Base-by-base conservation (phyloP, 306 rosid species). In the Lathyrus aphaca region DNA sequence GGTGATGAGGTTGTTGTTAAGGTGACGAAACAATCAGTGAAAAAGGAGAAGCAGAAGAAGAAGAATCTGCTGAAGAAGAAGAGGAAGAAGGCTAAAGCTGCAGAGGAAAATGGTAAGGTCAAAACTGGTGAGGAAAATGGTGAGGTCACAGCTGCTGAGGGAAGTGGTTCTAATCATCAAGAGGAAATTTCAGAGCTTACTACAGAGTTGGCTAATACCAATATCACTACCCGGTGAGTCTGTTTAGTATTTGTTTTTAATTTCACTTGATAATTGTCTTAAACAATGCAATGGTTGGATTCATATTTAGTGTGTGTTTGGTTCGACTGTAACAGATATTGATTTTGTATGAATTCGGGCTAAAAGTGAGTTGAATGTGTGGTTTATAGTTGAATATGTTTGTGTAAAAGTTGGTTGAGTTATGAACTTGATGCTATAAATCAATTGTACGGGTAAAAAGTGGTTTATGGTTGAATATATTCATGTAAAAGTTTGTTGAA, bases 191-290 rank as follows among this genome's bases (percentile, higher is more conserved):
- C 62, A 44, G 74, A 46, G 67, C 80, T 35, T 7, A 35, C 68
- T 8, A 29, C 69, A 16, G 89, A 15, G 74, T 71, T 83, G 64
- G 75, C 58, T 60, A 46, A 50, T 21, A 40, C 67, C 17, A 55
- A 18, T 63, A 21, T 57, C 38, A 40, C 29, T 42, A 50, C 68
- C 40, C 81, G 97, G 98, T 94, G 81, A 48, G 44, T 55, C 15
- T 56, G 8, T 56, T 5, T 56, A 14, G 45, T 45, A 11, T 48
- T 15, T 9, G 29, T 71, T 19, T 57, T 2, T 17, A 7, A 0
- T 30, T 6, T 38, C 8, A 19, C 12, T 11, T 37, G 70, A 19
- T 8, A 29, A 29, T 29, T 57, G 29, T 48, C 55, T 38, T 14
- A 46, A 54, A 46, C 58, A 25, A 71, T 65, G 48, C 32, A 71